Conservation (phyloP, 2,329 filamentous ascomycete genomes). For the Penicillium sp. region DNA sequence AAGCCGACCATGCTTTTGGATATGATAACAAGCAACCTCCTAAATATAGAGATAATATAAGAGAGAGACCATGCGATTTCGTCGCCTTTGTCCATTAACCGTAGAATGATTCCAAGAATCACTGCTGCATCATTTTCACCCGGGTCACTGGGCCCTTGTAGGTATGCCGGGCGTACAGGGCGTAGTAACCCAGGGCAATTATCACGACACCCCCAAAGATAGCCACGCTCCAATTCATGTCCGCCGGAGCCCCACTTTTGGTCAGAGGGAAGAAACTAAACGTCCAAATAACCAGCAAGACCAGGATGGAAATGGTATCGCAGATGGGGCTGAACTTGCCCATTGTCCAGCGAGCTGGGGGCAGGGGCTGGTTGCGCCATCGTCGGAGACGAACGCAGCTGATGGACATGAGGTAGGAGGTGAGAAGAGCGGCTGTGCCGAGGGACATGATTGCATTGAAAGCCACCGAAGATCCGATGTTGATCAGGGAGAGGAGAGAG, state of each 20-base stretch:
- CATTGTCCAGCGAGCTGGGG: conserved; percentile 35
- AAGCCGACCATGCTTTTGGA: too few species aligned
- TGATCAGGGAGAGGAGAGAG: conserved; percentile 34
- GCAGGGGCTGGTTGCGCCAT: conserved; percentile 30
- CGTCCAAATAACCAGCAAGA: conserved; percentile 34
- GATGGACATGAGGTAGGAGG: conserved; percentile 35
- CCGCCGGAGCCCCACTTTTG: not conserved
- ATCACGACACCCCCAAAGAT: conserved; percentile 40
- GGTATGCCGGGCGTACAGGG: conserved; percentile 32
- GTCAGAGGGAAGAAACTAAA: conserved; percentile 24
- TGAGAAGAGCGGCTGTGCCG: conserved; percentile 32
- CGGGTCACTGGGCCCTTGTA: conserved; percentile 32
- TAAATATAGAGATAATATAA: too few species aligned
- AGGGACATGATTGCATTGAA: conserved; percentile 43
- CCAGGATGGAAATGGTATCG: conserved; percentile 33
- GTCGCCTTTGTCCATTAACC: too few species aligned
- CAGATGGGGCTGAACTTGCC: conserved; percentile 29
- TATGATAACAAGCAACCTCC: too few species aligned
- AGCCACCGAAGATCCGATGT: conserved; percentile 36
- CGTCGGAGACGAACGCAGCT: conserved; percentile 37
- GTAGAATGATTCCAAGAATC: too few species aligned
- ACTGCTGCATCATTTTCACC: conserved; percentile 21
- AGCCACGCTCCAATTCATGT: conserved; percentile 24
- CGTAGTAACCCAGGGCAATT: conserved; percentile 39
- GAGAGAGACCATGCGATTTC: too few species aligned